Evolutionary conservation across 2,329 filamentous ascomycete genomes (phyloP).

Genomic region (Talaromyces albobiverticillius): DNA sequence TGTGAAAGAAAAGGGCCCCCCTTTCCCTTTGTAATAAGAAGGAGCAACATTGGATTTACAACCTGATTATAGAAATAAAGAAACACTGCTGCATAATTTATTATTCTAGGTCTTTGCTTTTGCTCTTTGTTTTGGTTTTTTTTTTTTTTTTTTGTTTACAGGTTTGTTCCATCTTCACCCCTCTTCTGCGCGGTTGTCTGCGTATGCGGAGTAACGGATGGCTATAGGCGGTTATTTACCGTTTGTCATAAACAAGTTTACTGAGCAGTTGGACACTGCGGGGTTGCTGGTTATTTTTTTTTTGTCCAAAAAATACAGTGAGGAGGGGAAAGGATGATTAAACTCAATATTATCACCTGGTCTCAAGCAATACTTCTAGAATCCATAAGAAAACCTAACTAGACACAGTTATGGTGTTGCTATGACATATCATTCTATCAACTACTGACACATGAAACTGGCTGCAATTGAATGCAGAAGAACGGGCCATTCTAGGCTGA

Average conservation of each 20-base stretch:
- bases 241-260: no score
- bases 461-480: neutral
- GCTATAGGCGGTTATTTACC: constrained; percentile 3
- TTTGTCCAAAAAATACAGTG: no score
- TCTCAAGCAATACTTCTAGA: no score
- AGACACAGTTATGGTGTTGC: no score
- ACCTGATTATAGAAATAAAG: neutral
- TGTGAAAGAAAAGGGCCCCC: neutral
- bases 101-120: neutral
- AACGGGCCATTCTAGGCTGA: neutral
- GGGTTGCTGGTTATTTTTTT: neutral
- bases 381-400: no score
- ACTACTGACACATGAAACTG: neutral
- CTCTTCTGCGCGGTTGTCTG: neutral
- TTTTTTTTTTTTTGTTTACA: neutral
- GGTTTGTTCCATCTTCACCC: neutral
- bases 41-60: neutral
- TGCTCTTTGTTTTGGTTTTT: neutral
- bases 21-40: neutral
- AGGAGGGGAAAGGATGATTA: no score
- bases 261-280: no score
- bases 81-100: neutral
- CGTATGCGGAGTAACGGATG: constrained; percentile 6
- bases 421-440: no score
- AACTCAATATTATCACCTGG: no score